These are phyloP conservation scores for Yamadazyma sp. DNA, from an alignment of 805 yeast species.

Conservation along the genomic window DNA sequence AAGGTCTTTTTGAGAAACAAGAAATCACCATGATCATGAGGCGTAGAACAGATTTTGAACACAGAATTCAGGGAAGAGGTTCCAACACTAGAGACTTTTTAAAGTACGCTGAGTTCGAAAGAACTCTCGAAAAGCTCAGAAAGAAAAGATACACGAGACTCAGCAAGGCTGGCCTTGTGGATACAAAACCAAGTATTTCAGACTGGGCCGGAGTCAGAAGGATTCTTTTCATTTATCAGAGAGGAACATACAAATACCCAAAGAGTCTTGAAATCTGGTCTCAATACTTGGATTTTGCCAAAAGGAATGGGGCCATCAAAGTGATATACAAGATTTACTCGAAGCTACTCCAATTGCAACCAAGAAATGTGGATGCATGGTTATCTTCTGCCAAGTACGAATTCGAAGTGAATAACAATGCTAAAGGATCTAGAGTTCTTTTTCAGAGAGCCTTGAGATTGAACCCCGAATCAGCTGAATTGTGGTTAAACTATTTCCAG, in stretches of 20 bases:
- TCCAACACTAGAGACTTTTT: conserved; percentile 74
- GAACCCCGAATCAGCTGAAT: conserved; percentile 65
- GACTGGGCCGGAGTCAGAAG: conserved; percentile 88
- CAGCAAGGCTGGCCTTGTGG: conserved; percentile 52
- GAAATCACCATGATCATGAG: conserved; percentile 87
- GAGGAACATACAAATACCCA: conserved; percentile 81
- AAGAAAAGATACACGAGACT: conserved; percentile 67
- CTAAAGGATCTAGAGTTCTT: conserved; percentile 82
- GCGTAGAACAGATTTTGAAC: conserved; percentile 94
- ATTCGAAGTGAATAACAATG: conserved; percentile 82
- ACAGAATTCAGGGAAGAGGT: conserved; percentile 81
- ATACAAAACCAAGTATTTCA: conserved; percentile 63
- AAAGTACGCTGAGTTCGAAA: conserved; percentile 78
- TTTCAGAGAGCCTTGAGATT: conserved; percentile 84
- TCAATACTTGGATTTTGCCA: conserved; percentile 66
- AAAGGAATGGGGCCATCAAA: conserved; percentile 64
- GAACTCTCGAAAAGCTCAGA: conserved; percentile 74
- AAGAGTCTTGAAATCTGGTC: conserved; percentile 78
- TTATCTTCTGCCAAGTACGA: conserved; percentile 93
- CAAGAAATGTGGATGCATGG: conserved; percentile 91
- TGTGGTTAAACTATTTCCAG: conserved; percentile 86
- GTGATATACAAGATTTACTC: conserved; percentile 76
- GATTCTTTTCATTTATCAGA: conserved; percentile 75
- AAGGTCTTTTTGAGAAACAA: conserved; percentile 76
- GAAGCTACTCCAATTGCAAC: conserved; percentile 78